Evolutionary conservation across 2,329 filamentous ascomycete species (phyloP), one percentile per base, ranked within the genome.

Genomic region (Dactylellina sp.): DNA sequence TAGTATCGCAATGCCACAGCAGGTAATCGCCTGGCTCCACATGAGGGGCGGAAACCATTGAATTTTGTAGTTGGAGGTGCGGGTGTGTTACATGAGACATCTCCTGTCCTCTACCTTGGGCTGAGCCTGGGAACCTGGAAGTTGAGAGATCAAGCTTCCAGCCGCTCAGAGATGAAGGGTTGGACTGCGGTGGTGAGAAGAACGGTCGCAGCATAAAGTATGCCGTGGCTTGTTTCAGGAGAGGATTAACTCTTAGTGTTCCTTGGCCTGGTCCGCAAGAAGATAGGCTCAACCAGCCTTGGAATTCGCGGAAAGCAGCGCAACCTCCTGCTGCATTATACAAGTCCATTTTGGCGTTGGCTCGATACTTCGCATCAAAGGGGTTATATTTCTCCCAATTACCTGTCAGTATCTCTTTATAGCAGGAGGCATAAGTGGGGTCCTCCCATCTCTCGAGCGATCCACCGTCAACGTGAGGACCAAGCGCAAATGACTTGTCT

Each of bases 231-330:
- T 91, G 86, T 75, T 86, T 86, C 49, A 95, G 82, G 59, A 96
- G 83, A 0, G 93, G 93, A 78, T 93, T 93, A 1, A 97, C 90
- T 46, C 91, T 84, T 59, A 97, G 81, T 0, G 93, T 95, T 0
- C 93, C 93, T 82, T 96, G 89, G 3, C 85, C 84, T 0, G 91
- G 91, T 0, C 85, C 88, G 0, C 88, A 89, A n/a, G 84, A 82
- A 68, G 89, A 92, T 85, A 97, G 89, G 71, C 86, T 87, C 59
- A 97, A 81, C 93, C 93, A 97, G 16, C 92, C 93, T 81, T 97
- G 93, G 80, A 91, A 94, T 85, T 92, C 90, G 40, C 94, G 86
- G 81, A 97, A 93, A 84, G 93, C 92, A 49, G 86, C 89, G 81
- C 92, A 96, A 0, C 91, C 89, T 0, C 93, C 93, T 0, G 92